Base-by-base conservation (phyloP, 2,329 filamentous ascomycete species). In the Aspergillus candidus region DNA sequence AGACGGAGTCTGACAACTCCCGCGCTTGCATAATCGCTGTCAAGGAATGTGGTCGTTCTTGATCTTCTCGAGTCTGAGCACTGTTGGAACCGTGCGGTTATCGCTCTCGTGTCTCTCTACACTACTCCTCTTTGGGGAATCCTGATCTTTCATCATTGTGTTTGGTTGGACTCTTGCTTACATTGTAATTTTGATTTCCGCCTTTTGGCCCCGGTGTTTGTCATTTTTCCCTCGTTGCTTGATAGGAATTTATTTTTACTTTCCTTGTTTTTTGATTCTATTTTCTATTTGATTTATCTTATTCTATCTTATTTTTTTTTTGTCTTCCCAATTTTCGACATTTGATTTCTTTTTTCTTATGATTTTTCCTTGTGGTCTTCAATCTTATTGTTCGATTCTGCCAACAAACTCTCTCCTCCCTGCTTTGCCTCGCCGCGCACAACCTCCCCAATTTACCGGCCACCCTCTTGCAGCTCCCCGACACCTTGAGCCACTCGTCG, bases 21-120 rank as follows among this genome's bases (percentile, higher is more conserved):
- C 54, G 56, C 52, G 54, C 56, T 53, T 58, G 56, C 54, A 57
- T 57, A 51, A 54, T 36, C 51, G 44, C 46, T 50, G 44, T 52
- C 52, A 27, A 57, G 50, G 52, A 55, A 57, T 51, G 53, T 50
- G 22, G 46, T 53, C 48, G 50, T 53, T 44, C 47, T 46, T 47
- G 46, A 51, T 40, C 48, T 47, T 40, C 37, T 54, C 41, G 35
- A 46, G 50, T 51, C 48, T 49, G 52, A 54, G 42, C 49, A 48
- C 49, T 41, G 47, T 48, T 44, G 44, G 46, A 45, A 45, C 44
- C 50, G 53, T 54, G 52, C 47, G 46, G 48, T 41, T 44, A 42
- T 46, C 49, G 37, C 39, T 41, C 39, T 49, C 49, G 41, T 37
- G 34, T 42, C 38, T 35, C 37, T 38, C 39, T 38, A 38, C 32